A percentile compares a stretch with the other conserved stretches of the same genome.
These are phyloP conservation scores for Yamadazyma takamatsuzukensis DNA, from an alignment of 805 yeast species.

Conservation along the genomic window DNA sequence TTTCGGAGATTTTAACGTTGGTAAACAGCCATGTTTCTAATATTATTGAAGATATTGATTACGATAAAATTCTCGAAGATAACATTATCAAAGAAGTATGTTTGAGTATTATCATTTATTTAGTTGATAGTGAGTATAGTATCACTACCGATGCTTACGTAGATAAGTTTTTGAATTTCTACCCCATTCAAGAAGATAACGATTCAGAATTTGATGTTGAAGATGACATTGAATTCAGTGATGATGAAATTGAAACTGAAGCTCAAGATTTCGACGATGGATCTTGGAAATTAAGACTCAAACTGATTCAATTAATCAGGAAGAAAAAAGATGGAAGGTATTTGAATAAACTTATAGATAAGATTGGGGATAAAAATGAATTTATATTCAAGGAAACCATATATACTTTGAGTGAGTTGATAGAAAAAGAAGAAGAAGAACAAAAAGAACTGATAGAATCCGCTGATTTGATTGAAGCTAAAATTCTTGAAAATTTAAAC, in stretches of 20 bases:
- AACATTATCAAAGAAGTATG: constrained; percentile 53
- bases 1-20: constrained; percentile 15
- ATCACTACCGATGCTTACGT: constrained; percentile 5
- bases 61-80: constrained; percentile 37
- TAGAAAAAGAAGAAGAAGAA: constrained; percentile 1
- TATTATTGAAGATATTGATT: constrained; percentile 35
- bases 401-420: constrained; percentile 31
- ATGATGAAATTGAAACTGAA: constrained; percentile 41
- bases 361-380: constrained; percentile 42
- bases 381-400: constrained; percentile 51
- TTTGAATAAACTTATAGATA: constrained; percentile 8
- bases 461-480: constrained; percentile 15
- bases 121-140: constrained; percentile 7
- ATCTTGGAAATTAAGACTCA: constrained; percentile 59
- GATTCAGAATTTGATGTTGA: constrained; percentile 31
- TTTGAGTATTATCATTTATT: constrained; percentile 38
- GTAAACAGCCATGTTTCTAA: constrained; percentile 15
- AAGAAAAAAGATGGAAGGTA: constrained; percentile 13
- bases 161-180: constrained; percentile 23
- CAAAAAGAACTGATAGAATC: not conserved
- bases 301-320: constrained; percentile 42
- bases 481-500: constrained; percentile 20
- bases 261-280: constrained; percentile 43
- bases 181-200: constrained; percentile 29
- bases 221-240: constrained; percentile 36